Conservation (phyloP, 306 rosid species). For the Pterocarpus macrocarpus region DNA sequence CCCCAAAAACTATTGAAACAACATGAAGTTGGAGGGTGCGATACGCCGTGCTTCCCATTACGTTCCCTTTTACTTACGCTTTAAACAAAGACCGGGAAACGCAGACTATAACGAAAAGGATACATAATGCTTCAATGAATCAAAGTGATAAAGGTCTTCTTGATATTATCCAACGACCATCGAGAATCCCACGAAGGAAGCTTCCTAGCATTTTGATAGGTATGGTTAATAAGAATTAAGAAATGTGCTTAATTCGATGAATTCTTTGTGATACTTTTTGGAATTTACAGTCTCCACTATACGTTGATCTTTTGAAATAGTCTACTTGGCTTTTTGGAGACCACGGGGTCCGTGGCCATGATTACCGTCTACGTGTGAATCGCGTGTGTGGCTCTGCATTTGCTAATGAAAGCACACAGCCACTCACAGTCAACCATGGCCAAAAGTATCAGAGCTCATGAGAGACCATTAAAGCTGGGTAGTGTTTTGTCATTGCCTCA, state of each 20-base stretch:
- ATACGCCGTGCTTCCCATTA: too few species aligned
- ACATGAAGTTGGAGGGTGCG: too few species aligned
- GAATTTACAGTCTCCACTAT: constrained; percentile 41
- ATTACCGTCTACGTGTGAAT: constrained; percentile 18
- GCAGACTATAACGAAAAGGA: too few species aligned
- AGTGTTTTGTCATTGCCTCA: constrained; percentile 15
- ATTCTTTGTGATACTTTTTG: not conserved
- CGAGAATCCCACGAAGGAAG: too few species aligned
- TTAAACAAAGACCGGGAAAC: too few species aligned
- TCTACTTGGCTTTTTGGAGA: constrained; percentile 9
- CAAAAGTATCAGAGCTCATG: not conserved
- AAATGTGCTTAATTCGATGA: not conserved
- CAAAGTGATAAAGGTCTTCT: too few species aligned
- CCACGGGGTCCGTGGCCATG: constrained; percentile 35
- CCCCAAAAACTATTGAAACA: too few species aligned
- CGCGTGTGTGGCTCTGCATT: not conserved
- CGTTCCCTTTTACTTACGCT: too few species aligned
- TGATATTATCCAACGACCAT: too few species aligned
- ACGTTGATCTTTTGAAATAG: not conserved
- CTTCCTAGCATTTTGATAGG: not conserved
- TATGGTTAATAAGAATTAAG: not conserved
- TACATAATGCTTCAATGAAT: too few species aligned
- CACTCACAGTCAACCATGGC: not conserved
- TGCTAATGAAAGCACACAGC: not conserved
- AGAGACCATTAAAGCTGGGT: not conserved